Percentiles rank a stretch among this genome's conserved stretches.
Conservation (phyloP, 2,329 filamentous ascomycete genomes). For the Claviceps maximensis region DNA sequence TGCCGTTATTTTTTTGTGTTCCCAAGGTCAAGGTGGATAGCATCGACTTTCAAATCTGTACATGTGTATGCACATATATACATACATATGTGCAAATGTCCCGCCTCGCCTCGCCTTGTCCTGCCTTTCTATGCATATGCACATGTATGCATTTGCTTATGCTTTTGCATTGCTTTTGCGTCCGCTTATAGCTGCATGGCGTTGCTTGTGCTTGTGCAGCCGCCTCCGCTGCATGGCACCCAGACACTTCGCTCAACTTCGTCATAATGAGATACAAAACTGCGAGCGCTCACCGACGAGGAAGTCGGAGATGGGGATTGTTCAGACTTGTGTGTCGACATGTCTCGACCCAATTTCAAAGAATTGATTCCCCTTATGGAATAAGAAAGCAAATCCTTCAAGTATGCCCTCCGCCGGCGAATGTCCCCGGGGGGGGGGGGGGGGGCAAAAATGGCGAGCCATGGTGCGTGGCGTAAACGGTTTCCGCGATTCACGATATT, state of each 20-base stretch:
- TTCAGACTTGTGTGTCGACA: too few species aligned
- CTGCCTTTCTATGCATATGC: constrained; percentile 3
- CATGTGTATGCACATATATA: too few species aligned
- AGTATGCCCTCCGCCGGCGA: background rate
- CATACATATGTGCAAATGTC: background rate
- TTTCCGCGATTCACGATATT: background rate
- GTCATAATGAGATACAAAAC: too few species aligned
- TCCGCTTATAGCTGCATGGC: background rate
- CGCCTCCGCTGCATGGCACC: background rate
- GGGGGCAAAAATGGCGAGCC: too few species aligned
- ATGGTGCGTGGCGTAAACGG: background rate
- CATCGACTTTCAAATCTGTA: too few species aligned
- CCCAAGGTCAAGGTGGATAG: too few species aligned
- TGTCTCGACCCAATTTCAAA: background rate
- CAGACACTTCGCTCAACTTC: background rate
- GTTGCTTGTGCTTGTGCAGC: background rate
- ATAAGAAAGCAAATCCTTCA: too few species aligned
- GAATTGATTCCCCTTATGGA: background rate
- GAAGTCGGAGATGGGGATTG: too few species aligned
- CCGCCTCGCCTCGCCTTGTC: constrained; percentile 7
- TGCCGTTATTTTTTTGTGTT: too few species aligned
- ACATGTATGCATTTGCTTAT: background rate
- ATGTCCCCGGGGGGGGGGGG: background rate
- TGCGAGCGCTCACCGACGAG: too few species aligned
- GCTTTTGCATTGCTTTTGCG: background rate